Percentiles rank a stretch among this genome's conserved stretches.
phyloP scores from a whole-genome alignment of 2,329 filamentous ascomycete genomes.

The Exophiala bonariae region DNA sequence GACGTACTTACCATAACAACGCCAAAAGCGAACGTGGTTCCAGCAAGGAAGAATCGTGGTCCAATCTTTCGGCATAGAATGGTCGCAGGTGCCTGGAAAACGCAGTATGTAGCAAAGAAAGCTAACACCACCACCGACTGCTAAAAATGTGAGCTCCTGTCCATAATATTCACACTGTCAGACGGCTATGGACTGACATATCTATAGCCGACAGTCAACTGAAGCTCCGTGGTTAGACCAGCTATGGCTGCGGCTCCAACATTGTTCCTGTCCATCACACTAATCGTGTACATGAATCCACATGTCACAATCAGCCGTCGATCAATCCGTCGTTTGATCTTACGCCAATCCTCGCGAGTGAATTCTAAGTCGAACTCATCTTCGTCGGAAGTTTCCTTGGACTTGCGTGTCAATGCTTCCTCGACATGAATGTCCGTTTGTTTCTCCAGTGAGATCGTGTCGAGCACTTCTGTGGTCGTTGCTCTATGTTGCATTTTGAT shows the following conservation, averaged over 20 bases:
- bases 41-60: conserved; percentile 31
- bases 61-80: conserved; percentile 67
- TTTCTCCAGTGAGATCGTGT: background rate
- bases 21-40: conserved; percentile 40
- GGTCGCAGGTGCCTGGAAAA: conserved; percentile 71
- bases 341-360: conserved; percentile 62
- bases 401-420: background rate
- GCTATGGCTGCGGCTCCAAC: conserved; percentile 72
- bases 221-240: conserved; percentile 40
- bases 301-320: conserved; percentile 61
- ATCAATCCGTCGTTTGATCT: conserved; percentile 70
- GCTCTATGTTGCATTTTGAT: too few species aligned
- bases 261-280: conserved; percentile 78
- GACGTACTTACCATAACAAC: conserved; percentile 37
- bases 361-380: conserved; percentile 35
- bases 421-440: background rate
- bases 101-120: conserved; percentile 71
- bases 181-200: conserved; percentile 5
- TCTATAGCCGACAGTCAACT: conserved; percentile 32
- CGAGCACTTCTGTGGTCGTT: too few species aligned
- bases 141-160: too few species aligned
- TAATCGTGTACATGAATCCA: conserved; percentile 70
- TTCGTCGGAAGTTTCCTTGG: conserved; percentile 2
- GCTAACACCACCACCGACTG: conserved; percentile 65
- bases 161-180: background rate